Conservation (phyloP, 192 early-diverging fungal species). For the Entomortierella beljakovae region DNA sequence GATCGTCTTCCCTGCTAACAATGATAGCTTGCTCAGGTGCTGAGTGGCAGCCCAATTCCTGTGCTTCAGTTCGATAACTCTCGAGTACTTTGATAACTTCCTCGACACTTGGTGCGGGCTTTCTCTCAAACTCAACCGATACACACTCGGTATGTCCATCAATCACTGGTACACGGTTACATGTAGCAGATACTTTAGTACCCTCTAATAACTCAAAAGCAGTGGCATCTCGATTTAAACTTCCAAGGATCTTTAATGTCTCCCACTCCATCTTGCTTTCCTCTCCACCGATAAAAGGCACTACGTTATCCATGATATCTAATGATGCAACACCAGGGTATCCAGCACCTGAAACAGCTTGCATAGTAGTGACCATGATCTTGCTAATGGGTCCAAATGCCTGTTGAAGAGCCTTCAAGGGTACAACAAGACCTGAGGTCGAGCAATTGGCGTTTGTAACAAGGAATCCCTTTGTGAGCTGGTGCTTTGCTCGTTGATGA, state of each 20-base stretch:
- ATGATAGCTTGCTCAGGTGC: conserved; percentile 88
- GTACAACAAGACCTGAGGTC: conserved; percentile 95
- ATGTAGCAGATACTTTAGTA: conserved; percentile 91
- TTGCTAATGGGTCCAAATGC: conserved; percentile 87
- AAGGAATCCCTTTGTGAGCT: conserved; percentile 83
- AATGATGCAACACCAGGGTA: conserved; percentile 96
- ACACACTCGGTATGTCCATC: conserved; percentile 97
- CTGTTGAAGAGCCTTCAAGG: conserved; percentile 89
- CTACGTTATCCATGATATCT: conserved; percentile 97
- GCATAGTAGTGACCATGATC: conserved; percentile 91
- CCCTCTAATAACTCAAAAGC: conserved; percentile 65
- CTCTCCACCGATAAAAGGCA: conserved; percentile 95
- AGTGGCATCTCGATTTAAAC: conserved; percentile 60
- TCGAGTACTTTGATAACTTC: conserved; percentile 78
- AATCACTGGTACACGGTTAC: conserved; percentile 96
- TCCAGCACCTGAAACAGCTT: conserved; percentile 97
- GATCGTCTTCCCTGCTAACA: conserved; percentile 74
- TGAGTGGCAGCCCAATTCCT: conserved; percentile 79
- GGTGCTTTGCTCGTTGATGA: conserved; percentile 73
- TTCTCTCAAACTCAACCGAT: conserved; percentile 83
- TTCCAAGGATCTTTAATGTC: conserved; percentile 91
- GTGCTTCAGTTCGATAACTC: conserved; percentile 85
- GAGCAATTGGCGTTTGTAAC: conserved; percentile 99
- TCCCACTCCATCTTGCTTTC: conserved; percentile 98
- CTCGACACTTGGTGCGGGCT: conserved; percentile 77